Percentiles rank a stretch among this genome's conserved stretches.
Conservation (phyloP, 768 basidiomycete species). For the Naematelia encephala region DNA sequence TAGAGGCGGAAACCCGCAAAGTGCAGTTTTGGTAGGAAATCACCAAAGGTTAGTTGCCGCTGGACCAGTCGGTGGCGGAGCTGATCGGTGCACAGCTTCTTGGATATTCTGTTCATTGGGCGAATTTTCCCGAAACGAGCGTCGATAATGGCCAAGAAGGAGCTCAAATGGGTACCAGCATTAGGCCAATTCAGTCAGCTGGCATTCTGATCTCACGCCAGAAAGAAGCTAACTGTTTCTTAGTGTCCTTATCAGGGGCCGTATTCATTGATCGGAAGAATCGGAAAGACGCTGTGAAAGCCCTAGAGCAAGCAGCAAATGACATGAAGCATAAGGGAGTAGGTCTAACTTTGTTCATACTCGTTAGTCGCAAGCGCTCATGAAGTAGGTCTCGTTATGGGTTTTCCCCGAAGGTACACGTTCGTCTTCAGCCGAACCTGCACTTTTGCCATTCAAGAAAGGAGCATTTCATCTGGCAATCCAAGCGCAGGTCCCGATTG, state of each 20-base stretch:
- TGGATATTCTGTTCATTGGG: conserved; percentile 67
- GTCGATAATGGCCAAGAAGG: conserved; percentile 89
- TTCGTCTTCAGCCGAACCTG: conserved; percentile 62
- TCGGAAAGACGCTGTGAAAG: conserved; percentile 65
- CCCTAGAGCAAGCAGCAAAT: conserved; percentile 71
- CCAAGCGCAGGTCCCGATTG: conserved; percentile 78
- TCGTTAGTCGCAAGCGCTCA: too few relatives aligned
- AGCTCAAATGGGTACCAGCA: conserved; percentile 73
- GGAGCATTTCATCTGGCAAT: conserved; percentile 96
- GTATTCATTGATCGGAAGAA: conserved; percentile 89
- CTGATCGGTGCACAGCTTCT: conserved; percentile 29
- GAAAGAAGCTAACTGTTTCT: neutral
- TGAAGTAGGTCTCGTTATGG: conserved; percentile 71
- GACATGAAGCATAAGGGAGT: conserved; percentile 61
- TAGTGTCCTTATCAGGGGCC: conserved; percentile 75
- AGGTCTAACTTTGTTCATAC: conserved; percentile 29
- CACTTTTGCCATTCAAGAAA: conserved; percentile 88
- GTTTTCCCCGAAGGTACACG: conserved; percentile 97
- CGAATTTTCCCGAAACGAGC: conserved; percentile 78
- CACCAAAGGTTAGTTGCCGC: conserved; percentile 64
- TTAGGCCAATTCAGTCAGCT: conserved; percentile 72
- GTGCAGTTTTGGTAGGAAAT: conserved; percentile 73
- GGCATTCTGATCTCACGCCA: neutral
- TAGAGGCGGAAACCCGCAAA: conserved; percentile 35
- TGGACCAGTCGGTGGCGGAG: neutral